Evolutionary conservation across 768 basidiomycete species (phyloP).

Genomic region (Naganishia vishniacii): DNA sequence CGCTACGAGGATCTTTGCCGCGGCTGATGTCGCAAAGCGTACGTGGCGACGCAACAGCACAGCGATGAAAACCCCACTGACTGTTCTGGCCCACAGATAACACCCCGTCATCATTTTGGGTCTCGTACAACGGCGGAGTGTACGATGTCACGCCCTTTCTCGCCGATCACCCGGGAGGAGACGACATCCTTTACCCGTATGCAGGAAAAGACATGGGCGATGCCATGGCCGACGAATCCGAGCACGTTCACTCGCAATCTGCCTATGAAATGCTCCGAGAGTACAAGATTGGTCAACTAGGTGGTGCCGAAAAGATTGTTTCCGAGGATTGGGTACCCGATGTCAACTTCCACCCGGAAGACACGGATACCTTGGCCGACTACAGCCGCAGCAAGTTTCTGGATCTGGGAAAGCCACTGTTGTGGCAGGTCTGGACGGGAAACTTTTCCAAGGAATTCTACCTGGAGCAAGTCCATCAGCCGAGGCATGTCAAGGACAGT

Average conservation of each 20-base stretch:
- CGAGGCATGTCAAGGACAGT: constrained; percentile 73
- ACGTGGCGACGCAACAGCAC: constrained; percentile 14
- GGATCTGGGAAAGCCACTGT: constrained; percentile 76
- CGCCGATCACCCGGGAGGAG: constrained; percentile 86
- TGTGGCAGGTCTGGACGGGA: constrained; percentile 76
- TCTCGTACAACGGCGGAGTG: constrained; percentile 72
- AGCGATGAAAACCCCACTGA: background rate
- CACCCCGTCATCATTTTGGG: constrained; percentile 62
- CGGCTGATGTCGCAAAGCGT: constrained; percentile 40
- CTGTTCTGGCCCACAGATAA: constrained; percentile 6
- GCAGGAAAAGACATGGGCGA: constrained; percentile 77
- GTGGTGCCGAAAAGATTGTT: constrained; percentile 66
- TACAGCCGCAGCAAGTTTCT: constrained; percentile 85
- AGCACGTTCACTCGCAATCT: constrained; percentile 83
- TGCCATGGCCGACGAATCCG: constrained; percentile 70
- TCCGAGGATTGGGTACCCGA: constrained; percentile 82
- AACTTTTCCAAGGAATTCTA: constrained; percentile 96
- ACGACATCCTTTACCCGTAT: constrained; percentile 75
- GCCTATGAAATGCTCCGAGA: constrained; percentile 90
- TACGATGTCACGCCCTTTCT: constrained; percentile 84
- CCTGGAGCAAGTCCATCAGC: constrained; percentile 92
- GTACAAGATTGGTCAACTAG: constrained; percentile 76
- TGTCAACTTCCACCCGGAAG: constrained; percentile 85
- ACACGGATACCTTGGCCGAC: constrained; percentile 74
- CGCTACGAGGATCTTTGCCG: constrained; percentile 31